Conservation (phyloP, 1,284 basidiomycete genomes). For the Athelia sp. region DNA sequence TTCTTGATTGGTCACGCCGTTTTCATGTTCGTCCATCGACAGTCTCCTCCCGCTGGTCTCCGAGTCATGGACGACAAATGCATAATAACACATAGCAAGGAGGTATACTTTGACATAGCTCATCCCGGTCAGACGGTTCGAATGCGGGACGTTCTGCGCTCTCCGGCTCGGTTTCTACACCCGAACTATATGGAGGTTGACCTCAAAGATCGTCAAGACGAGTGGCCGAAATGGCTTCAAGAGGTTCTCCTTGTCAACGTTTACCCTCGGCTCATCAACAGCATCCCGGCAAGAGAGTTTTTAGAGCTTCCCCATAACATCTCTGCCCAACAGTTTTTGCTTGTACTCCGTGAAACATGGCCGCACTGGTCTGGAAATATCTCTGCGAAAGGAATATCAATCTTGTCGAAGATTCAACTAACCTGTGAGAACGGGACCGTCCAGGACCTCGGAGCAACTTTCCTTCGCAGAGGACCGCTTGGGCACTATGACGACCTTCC, state of each 20-base stretch:
- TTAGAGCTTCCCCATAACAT: neutral
- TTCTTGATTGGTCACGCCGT: slow-evolving; percentile 7
- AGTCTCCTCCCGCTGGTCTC: slow-evolving; percentile 1
- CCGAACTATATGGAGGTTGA: neutral
- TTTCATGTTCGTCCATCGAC: slow-evolving; percentile 13
- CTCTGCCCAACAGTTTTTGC: neutral
- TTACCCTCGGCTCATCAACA: neutral
- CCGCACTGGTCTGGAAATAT: neutral
- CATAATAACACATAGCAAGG: neutral
- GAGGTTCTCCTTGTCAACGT: neutral
- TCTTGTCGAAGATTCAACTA: neutral
- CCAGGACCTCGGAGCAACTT: neutral
- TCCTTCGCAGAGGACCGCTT: neutral
- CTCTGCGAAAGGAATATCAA: neutral
- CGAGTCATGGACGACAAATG: slow-evolving; percentile 6
- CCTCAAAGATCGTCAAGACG: neutral
- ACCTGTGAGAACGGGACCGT: neutral
- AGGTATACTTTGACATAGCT: neutral
- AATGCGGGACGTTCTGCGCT: neutral
- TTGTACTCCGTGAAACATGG: neutral
- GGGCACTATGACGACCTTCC: neutral
- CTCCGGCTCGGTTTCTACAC: neutral
- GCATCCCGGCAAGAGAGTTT: neutral
- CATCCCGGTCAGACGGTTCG: neutral
- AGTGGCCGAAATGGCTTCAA: neutral